These are phyloP conservation scores for Mariannaea sp. DNA, from an alignment of 2,329 filamentous ascomycete genomes.

Conservation along the genomic window DNA sequence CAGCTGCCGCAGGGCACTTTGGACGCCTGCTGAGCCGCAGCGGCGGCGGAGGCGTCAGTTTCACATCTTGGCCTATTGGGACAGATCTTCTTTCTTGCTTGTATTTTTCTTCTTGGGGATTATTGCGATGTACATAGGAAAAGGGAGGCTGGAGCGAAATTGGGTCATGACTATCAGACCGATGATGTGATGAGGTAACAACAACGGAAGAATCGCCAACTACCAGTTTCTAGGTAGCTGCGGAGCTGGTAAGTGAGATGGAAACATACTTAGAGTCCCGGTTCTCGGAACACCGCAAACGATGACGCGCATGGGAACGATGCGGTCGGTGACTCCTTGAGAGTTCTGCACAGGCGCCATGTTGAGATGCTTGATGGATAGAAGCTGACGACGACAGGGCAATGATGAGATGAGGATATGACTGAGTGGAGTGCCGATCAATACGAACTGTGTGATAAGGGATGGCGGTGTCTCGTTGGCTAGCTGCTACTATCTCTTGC, in stretches of 20 bases:
- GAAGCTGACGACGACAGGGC: conserved; percentile 1
- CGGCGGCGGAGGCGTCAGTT: conserved; percentile 15
- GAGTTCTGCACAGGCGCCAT: conserved; percentile 20
- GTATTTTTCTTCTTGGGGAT: too few species aligned
- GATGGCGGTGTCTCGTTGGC: not conserved
- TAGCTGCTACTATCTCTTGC: not conserved
- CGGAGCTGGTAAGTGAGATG: not conserved
- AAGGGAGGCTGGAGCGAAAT: not conserved
- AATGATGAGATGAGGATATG: not conserved
- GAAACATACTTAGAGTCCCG: conserved; percentile 44
- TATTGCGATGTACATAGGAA: too few species aligned
- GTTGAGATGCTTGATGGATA: conserved; percentile 1
- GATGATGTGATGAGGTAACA: conserved; percentile 22
- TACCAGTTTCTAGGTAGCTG: not conserved
- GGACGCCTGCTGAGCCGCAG: conserved; percentile 38
- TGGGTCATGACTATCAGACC: not conserved
- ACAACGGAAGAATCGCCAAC: not conserved
- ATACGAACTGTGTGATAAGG: not conserved
- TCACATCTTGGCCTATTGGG: not conserved
- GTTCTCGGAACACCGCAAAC: conserved; percentile 47
- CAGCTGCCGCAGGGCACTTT: conserved; percentile 41
- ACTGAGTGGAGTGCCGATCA: not conserved
- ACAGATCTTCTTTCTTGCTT: too few species aligned
- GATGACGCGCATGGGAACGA: conserved; percentile 48
- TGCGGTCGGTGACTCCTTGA: conserved; percentile 33